Evolutionary conservation across 2,329 filamentous ascomycete species (phyloP).

Genomic region (Curvularia lunata): DNA sequence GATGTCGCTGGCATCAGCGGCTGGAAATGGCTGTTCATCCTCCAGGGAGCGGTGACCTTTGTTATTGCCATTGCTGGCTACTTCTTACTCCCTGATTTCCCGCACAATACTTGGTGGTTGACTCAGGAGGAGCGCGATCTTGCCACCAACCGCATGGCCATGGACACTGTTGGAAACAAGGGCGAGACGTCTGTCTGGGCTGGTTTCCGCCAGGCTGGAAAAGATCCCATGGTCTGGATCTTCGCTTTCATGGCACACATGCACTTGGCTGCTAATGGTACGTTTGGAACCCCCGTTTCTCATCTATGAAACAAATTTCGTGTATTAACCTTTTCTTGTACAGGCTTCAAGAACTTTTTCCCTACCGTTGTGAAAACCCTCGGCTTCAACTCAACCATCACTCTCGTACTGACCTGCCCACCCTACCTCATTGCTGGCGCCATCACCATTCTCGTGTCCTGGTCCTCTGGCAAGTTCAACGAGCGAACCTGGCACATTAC

Average conservation of each 20-base stretch:
- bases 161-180: slow-evolving; percentile 58
- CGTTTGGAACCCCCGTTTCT: background rate
- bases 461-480: slow-evolving; percentile 48
- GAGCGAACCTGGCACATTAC: slow-evolving; percentile 52
- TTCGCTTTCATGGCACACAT: slow-evolving; percentile 44
- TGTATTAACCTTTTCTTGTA: background rate
- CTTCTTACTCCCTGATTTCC: slow-evolving; percentile 50
- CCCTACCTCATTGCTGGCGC: slow-evolving; percentile 35
- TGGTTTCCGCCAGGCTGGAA: slow-evolving; percentile 59
- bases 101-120: slow-evolving; percentile 55
- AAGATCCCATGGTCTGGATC: slow-evolving; percentile 57
- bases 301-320: background rate
- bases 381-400: slow-evolving; percentile 57
- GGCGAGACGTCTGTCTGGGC: slow-evolving; percentile 54
- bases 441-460: slow-evolving; percentile 44
- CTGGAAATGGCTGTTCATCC: slow-evolving; percentile 42
- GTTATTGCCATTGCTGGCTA: slow-evolving; percentile 47
- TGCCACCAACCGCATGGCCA: slow-evolving; percentile 46
- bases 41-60: slow-evolving; percentile 41
- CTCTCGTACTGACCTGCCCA: slow-evolving; percentile 56
- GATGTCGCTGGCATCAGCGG: slow-evolving; percentile 30
- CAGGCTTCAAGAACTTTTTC: slow-evolving; percentile 55
- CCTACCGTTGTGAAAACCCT: slow-evolving; percentile 58
- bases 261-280: slow-evolving; percentile 40
- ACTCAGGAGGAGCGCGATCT: slow-evolving; percentile 54